Percentiles rank a stretch among this genome's conserved stretches.
Conservation (phyloP, 2,329 filamentous ascomycete genomes). For the Xylaria sp. region DNA sequence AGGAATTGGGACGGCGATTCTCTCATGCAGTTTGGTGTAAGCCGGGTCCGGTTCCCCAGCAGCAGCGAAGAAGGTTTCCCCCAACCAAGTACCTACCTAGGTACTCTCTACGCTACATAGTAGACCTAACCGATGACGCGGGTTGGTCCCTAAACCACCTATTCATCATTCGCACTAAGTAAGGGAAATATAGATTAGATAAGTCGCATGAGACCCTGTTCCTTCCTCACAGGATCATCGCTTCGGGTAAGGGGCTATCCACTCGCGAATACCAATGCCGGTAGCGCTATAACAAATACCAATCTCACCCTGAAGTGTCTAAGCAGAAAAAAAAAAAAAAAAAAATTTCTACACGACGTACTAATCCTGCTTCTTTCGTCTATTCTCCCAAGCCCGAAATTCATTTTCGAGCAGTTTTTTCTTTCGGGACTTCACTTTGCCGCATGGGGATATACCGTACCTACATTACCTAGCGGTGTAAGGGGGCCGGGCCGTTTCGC, state of each 20-base stretch:
- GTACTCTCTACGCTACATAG: background rate
- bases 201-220: background rate
- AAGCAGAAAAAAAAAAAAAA: background rate
- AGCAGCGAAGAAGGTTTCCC: background rate
- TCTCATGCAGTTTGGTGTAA: slow-evolving; percentile 17
- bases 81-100: background rate
- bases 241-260: background rate
- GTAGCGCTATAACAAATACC: slow-evolving; percentile 4
- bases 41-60: slow-evolving; percentile 7
- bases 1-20: slow-evolving; percentile 9
- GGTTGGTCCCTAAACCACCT: slow-evolving; percentile 7
- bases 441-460: background rate
- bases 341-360: background rate
- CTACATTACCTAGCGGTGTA: background rate
- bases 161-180: background rate
- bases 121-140: slow-evolving; percentile 16
- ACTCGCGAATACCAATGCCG: background rate
- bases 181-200: background rate
- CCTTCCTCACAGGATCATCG: background rate
- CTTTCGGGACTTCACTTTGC: background rate
- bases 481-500: background rate
- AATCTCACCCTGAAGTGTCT: no score
- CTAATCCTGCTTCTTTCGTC: slow-evolving; percentile 1
- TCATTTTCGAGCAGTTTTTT: background rate
- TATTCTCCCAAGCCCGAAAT: background rate